phyloP scores from a whole-genome alignment of 1,139 yeast genomes.

The Blastobotrys ciferrii region DNA sequence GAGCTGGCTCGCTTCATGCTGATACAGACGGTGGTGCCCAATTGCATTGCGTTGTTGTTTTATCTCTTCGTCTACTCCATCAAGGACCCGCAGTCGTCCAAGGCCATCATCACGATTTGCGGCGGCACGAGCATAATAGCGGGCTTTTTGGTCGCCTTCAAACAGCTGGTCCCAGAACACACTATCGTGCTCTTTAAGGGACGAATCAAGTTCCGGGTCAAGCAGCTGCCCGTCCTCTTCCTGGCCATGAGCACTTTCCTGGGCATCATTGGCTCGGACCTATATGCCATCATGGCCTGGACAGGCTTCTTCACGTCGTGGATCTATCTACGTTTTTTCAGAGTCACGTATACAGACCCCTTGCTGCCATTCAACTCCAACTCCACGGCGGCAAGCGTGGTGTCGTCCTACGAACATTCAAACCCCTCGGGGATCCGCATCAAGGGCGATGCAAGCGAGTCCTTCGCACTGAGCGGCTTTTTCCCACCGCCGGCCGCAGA shows the following conservation, averaged over 20 bases:
- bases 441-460: slow-evolving; percentile 85
- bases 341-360: slow-evolving; percentile 42
- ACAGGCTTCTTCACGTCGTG: slow-evolving; percentile 69
- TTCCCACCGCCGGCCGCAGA: slow-evolving; percentile 58
- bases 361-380: slow-evolving; percentile 31
- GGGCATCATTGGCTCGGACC: slow-evolving; percentile 24
- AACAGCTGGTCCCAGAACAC: slow-evolving; percentile 87
- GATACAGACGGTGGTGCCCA: slow-evolving; percentile 60
- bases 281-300: slow-evolving; percentile 53
- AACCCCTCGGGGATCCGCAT: slow-evolving; percentile 39
- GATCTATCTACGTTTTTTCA: slow-evolving; percentile 74
- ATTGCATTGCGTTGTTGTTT: slow-evolving; percentile 26
- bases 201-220: slow-evolving; percentile 56
- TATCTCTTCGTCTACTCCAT: slow-evolving; percentile 15
- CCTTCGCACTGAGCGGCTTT: slow-evolving; percentile 76
- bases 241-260: slow-evolving; percentile 37
- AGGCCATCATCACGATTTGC: slow-evolving; percentile 45
- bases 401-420: slow-evolving; percentile 17
- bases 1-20: slow-evolving; percentile 61
- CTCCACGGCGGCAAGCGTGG: slow-evolving; percentile 14
- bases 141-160: slow-evolving; percentile 80
- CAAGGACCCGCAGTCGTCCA: slow-evolving; percentile 10
- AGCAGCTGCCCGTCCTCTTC: slow-evolving; percentile 70
- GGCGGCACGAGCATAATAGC: slow-evolving; percentile 73
- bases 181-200: slow-evolving; percentile 67